Base-by-base conservation (phyloP, 441 rosid genomes). In the Jatropha podagrica region DNA sequence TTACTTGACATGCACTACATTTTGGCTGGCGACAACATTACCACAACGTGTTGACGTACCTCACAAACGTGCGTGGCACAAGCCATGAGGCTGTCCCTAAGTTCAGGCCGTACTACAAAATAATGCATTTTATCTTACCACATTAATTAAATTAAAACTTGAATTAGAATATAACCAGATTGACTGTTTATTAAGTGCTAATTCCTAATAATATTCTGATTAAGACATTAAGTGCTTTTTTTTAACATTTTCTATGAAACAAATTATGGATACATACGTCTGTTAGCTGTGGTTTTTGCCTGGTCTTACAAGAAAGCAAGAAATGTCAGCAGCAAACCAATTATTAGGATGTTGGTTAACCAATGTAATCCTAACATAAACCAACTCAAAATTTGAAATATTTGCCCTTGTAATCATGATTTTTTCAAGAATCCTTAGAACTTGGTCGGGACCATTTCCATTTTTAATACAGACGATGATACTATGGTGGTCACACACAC, bases 291-390 rank as follows among this genome's bases (percentile, higher is more conserved):
- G 73, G 59, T 49, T 62, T 49, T 62, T 61, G 66, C 61, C 37
- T 48, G 37, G 54, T 20, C 32, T 32, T 58, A 8, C 51, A 58
- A 41, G 79, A 74, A 83, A 77, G 44, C 65, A 38, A 40, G 55
- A 60, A 52, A 42, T 32, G 54, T 15, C 4, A 54, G 58, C 52
- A 59, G 55, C 55, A 32, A 44, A 8, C 48, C 48, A 71, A 77
- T 77, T 18, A 84, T 74, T 76, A 46, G 75, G 58, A 38, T 65
- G 80, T 83, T 80, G 83, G 88, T 79, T 85, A 79, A 79, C 84
- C 82, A 64, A 75, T 76, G 77, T 78, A 74, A 66, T 82, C 77
- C 83, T 66, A 73, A 72, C 74, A 51, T 58, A 65, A 70, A 76
- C 79, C 79, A 72, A 75, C 71, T 51, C n/a, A 74, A 38, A 1